phyloP scores from a whole-genome alignment of 2,329 filamentous ascomycete genomes.

The Curvularia lunata region DNA sequence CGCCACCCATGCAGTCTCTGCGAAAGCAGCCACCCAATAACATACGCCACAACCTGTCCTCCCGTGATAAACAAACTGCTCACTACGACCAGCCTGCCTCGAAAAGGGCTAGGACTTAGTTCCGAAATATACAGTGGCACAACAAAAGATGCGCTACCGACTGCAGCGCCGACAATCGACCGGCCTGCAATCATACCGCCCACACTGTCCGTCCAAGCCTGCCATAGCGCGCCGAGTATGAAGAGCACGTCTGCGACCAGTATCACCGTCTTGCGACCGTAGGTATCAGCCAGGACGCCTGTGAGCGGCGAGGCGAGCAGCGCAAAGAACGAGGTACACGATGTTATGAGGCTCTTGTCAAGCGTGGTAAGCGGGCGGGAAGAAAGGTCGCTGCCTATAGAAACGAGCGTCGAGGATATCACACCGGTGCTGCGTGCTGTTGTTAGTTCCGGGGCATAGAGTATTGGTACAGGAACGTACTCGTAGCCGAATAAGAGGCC shows the following conservation, averaged over 20 bases:
- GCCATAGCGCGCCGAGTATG: conserved; percentile 68
- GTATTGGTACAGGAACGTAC: conserved; percentile 43
- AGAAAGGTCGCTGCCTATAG: conserved; percentile 61
- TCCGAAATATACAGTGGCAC: conserved; percentile 82
- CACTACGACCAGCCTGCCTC: conserved; percentile 82
- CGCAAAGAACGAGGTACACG: conserved; percentile 63
- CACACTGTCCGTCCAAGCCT: conserved; percentile 66
- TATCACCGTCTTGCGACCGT: conserved; percentile 84
- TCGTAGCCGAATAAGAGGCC: conserved; percentile 69
- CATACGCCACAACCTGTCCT: conserved; percentile 87
- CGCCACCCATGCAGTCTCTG: conserved; percentile 70
- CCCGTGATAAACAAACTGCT: conserved; percentile 83
- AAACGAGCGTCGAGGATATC: conserved; percentile 66
- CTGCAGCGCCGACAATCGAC: conserved; percentile 72
- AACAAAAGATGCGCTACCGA: conserved; percentile 80
- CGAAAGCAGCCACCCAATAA: conserved; percentile 78
- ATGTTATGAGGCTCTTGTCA: conserved; percentile 66
- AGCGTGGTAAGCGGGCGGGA: conserved; percentile 57
- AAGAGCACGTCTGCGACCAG: conserved; percentile 70
- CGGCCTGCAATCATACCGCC: conserved; percentile 70
- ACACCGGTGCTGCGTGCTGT: conserved; percentile 60
- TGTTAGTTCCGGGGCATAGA: not conserved
- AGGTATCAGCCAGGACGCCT: conserved; percentile 68
- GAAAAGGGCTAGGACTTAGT: conserved; percentile 74
- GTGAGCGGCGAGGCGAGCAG: conserved; percentile 63